Conservation (phyloP, 176 grass and related monocot species). For the Cocos nucifera region DNA sequence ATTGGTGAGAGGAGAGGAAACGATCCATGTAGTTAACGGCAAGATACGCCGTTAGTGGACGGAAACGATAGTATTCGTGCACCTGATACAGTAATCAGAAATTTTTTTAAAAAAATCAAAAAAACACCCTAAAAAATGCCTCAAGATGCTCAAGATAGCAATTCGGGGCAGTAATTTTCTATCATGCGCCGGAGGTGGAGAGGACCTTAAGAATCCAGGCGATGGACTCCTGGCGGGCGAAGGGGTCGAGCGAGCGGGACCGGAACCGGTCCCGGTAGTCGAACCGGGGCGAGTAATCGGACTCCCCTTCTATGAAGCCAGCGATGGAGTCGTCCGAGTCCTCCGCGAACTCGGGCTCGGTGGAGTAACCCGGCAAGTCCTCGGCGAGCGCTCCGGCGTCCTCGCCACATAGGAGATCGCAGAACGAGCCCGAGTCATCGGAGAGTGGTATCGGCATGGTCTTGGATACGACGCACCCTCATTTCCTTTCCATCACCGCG, state of each 20-base stretch:
- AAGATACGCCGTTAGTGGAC: conserved; percentile 86
- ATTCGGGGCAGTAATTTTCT: background rate
- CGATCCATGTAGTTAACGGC: conserved; percentile 98
- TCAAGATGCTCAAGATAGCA: conserved; percentile 2
- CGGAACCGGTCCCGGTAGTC: conserved; percentile 65
- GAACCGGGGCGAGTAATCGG: conserved; percentile 46
- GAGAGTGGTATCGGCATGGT: background rate
- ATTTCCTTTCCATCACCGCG: too few species aligned
- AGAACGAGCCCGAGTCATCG: conserved; percentile 1
- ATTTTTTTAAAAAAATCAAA: too few species aligned
- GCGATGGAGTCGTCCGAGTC: conserved; percentile 28
- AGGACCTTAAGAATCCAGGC: conserved; percentile 88
- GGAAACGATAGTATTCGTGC: conserved; percentile 50
- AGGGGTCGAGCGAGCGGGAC: conserved; percentile 53
- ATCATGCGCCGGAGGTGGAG: background rate
- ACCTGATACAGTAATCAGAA: conserved; percentile 31
- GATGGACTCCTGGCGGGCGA: conserved; percentile 57
- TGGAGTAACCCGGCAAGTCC: background rate
- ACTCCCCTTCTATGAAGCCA: conserved; percentile 51
- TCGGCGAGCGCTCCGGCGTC: conserved; percentile 30
- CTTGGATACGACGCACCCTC: background rate
- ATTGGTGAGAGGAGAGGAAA: conserved; percentile 65
- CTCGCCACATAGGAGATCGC: conserved; percentile 69
- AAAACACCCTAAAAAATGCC: too few species aligned
- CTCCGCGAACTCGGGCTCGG: conserved; percentile 13